These are phyloP conservation scores for Chaetomium fimeti DNA, from an alignment of 495 filamentous ascomycete species.

Conservation along the genomic window DNA sequence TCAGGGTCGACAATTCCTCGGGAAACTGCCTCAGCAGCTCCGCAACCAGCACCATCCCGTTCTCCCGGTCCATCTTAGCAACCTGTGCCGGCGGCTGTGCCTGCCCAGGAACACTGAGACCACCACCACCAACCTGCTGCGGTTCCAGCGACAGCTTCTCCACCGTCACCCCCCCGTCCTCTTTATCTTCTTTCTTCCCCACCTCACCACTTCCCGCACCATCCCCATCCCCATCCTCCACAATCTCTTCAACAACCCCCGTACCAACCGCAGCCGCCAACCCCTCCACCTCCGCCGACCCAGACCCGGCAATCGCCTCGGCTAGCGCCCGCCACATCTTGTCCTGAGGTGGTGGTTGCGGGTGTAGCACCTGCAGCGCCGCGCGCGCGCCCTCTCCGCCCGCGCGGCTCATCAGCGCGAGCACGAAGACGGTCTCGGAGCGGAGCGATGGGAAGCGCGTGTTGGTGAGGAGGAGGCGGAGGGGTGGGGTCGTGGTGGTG, in stretches of 20 bases:
- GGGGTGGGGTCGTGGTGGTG: constrained; percentile 46
- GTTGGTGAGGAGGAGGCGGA: constrained; percentile 64
- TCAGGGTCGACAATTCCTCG: constrained; percentile 38
- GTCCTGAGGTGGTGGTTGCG: neutral
- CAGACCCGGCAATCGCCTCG: neutral
- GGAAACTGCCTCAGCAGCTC: constrained; percentile 55
- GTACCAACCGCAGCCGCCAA: neutral
- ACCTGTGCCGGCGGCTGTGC: constrained; percentile 33
- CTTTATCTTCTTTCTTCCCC: constrained; percentile 26
- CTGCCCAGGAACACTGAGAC: neutral
- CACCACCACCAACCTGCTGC: constrained; percentile 36
- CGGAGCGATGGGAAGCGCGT: constrained; percentile 67
- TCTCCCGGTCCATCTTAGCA: constrained; percentile 57
- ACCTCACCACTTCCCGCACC: no score
- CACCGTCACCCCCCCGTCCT: constrained; percentile 11
- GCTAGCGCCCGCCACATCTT: constrained; percentile 2
- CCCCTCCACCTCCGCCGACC: neutral
- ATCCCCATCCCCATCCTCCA: neutral
- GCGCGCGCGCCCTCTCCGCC: constrained; percentile 43
- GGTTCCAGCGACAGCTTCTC: constrained; percentile 35
- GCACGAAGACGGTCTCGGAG: constrained; percentile 70
- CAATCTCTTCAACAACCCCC: neutral
- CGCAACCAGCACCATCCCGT: constrained; percentile 60
- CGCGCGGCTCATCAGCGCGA: constrained; percentile 64
- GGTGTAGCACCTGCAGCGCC: constrained; percentile 50